Evolutionary conservation across 352 stramenopile genomes (phyloP).

Genomic region (Peronosclerospora sorghi): DNA sequence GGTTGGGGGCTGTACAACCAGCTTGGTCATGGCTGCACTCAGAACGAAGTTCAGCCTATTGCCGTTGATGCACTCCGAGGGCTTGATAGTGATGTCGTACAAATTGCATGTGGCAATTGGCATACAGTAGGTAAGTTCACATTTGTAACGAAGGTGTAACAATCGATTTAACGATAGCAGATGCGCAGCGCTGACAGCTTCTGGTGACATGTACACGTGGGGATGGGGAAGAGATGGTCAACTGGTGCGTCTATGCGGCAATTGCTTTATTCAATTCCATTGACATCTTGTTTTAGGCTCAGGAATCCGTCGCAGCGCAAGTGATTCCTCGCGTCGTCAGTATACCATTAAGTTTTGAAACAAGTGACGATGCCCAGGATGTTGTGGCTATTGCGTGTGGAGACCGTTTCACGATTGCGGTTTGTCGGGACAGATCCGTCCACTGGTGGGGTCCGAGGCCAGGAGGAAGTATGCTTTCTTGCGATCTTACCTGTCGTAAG

Average conservation of each 20-base stretch:
- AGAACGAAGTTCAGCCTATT: conserved; percentile 19
- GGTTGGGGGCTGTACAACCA: conserved; percentile 77
- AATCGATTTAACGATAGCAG: background rate
- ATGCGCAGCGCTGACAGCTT: conserved; percentile 29
- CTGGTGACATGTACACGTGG: conserved; percentile 69
- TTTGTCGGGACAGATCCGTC: conserved; percentile 31
- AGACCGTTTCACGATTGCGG: conserved; percentile 33
- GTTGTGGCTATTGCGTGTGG: conserved; percentile 36
- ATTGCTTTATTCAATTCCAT: conserved; percentile 1
- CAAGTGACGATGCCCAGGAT: conserved; percentile 16
- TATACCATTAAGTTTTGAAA: conserved; percentile 9
- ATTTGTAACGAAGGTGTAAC: too few relatives aligned
- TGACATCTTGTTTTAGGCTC: conserved; percentile 10
- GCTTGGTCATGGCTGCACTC: conserved; percentile 43
- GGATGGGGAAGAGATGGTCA: conserved; percentile 65
- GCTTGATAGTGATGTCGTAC: conserved; percentile 31
- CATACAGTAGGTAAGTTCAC: conserved; percentile 54
- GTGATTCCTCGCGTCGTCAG: conserved; percentile 39
- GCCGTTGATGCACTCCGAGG: conserved; percentile 37
- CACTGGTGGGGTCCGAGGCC: conserved; percentile 39
- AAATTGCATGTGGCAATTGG: conserved; percentile 61
- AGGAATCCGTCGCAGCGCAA: conserved; percentile 17
- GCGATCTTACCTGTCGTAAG: background rate
- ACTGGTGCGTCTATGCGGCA: conserved; percentile 30
- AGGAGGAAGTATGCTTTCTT: background rate